These are phyloP conservation scores for Volvox carteri DNA, from an alignment of 163 green algal genomes.

Conservation along the genomic window DNA sequence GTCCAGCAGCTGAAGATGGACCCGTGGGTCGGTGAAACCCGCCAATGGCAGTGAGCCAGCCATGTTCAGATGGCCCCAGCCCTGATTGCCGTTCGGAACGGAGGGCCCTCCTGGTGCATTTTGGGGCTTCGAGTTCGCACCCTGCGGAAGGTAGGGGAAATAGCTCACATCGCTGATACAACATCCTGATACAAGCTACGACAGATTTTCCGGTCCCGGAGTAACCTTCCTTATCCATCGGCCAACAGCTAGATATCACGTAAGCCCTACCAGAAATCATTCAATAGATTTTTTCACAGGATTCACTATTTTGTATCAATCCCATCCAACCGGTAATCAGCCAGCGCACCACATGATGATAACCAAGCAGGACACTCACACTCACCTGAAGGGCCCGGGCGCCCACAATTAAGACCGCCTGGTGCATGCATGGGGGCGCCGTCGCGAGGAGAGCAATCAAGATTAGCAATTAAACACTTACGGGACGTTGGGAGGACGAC, in stretches of 20 bases:
- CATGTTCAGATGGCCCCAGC: slow-evolving; percentile 49
- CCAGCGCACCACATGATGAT: not conserved
- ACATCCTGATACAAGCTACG: not conserved
- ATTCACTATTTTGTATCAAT: not conserved
- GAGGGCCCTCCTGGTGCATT: not conserved
- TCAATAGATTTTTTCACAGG: not conserved
- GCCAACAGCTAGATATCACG: not conserved
- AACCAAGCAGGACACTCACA: not conserved
- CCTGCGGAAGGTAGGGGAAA: too few relatives aligned
- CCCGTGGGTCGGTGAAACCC: slow-evolving; percentile 23
- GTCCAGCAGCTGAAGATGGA: slow-evolving; percentile 32
- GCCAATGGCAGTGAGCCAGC: slow-evolving; percentile 5
- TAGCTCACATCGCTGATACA: too few relatives aligned
- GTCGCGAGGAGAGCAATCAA: too few relatives aligned
- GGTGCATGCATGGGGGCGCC: too few relatives aligned
- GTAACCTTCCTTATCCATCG: not conserved
- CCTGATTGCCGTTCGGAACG: slow-evolving; percentile 25
- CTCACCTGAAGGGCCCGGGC: slow-evolving; percentile 3
- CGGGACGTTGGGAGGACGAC: not conserved
- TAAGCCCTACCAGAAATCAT: not conserved
- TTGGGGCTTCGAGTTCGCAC: not conserved
- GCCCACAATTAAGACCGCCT: slow-evolving; percentile 11
- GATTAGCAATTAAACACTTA: not conserved
- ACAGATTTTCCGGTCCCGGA: not conserved
- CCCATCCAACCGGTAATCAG: not conserved